Conservation (phyloP, 306 rosid species). For the Inga leiocalycina region DNA sequence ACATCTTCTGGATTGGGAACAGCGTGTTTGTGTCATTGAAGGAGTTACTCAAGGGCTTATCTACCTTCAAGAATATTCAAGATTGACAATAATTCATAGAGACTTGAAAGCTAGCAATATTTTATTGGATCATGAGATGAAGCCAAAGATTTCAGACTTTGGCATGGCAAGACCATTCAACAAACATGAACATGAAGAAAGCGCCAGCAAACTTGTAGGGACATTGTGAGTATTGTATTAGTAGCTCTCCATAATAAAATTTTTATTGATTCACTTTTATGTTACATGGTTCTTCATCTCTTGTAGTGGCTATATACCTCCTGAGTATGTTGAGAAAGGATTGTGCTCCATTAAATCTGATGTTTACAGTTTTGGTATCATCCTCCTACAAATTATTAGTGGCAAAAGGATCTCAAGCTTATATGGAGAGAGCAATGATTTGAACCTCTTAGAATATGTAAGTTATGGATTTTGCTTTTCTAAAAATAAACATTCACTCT, state of each 20-base stretch:
- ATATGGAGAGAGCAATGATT: conserved; percentile 31
- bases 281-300: background rate
- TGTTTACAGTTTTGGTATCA: conserved; percentile 47
- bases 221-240: conserved; percentile 37
- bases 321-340: conserved; percentile 15
- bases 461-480: background rate
- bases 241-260: background rate
- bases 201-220: conserved; percentile 47
- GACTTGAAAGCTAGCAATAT: conserved; percentile 32
- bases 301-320: conserved; percentile 42
- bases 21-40: conserved; percentile 40
- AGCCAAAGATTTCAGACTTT: conserved; percentile 61
- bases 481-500: background rate
- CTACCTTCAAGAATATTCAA: conserved; percentile 53
- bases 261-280: background rate
- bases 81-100: conserved; percentile 37
- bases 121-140: conserved; percentile 34
- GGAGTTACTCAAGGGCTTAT: conserved; percentile 49
- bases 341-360: conserved; percentile 39
- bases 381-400: conserved; percentile 51
- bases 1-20: conserved; percentile 32
- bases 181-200: conserved; percentile 41
- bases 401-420: conserved; percentile 19
- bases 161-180: conserved; percentile 60
- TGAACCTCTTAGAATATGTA: conserved; percentile 45